Conservation (phyloP, 257 asterid genomes). For the Paraleonurus japonicus region DNA sequence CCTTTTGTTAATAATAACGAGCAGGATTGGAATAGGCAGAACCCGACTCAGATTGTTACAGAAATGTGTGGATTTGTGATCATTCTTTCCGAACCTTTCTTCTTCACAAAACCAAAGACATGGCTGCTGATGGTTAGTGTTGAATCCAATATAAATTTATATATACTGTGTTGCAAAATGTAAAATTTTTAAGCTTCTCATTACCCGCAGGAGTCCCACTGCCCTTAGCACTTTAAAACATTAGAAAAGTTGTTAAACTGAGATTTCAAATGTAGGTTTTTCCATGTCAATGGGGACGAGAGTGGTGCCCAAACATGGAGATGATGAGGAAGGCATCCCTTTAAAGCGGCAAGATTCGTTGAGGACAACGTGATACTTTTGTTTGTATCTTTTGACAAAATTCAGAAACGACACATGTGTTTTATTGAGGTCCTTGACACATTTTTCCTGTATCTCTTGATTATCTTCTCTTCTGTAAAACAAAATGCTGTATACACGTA, state of each 20-base stretch:
- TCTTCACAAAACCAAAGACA: conserved; percentile 92
- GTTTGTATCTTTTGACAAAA: conserved; percentile 17
- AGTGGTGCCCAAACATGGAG: conserved; percentile 48
- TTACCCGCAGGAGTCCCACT: no score
- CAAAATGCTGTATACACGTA: background rate
- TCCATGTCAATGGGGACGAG: conserved; percentile 27
- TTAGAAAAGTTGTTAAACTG: background rate
- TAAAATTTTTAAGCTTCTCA: no score
- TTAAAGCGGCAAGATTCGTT: conserved; percentile 56
- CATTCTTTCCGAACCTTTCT: conserved; percentile 84
- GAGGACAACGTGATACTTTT: conserved; percentile 38
- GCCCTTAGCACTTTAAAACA: no score
- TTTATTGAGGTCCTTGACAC: conserved; percentile 19
- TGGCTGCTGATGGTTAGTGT: conserved; percentile 55
- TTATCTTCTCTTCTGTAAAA: background rate
- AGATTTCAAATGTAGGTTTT: conserved; percentile 36
- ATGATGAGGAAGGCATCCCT: conserved; percentile 69
- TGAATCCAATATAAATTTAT: background rate
- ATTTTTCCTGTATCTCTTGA: background rate
- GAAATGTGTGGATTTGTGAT: conserved; percentile 93
- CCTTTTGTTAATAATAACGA: conserved; percentile 6
- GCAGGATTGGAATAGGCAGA: conserved; percentile 92
- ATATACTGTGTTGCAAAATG: background rate
- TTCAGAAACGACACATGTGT: conserved; percentile 31
- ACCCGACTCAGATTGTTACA: conserved; percentile 78